Evolutionary conservation across 208 protist species (phyloP), one percentile per base, ranked within the genome.

Genomic region (Trypanosoma brucei): DNA sequence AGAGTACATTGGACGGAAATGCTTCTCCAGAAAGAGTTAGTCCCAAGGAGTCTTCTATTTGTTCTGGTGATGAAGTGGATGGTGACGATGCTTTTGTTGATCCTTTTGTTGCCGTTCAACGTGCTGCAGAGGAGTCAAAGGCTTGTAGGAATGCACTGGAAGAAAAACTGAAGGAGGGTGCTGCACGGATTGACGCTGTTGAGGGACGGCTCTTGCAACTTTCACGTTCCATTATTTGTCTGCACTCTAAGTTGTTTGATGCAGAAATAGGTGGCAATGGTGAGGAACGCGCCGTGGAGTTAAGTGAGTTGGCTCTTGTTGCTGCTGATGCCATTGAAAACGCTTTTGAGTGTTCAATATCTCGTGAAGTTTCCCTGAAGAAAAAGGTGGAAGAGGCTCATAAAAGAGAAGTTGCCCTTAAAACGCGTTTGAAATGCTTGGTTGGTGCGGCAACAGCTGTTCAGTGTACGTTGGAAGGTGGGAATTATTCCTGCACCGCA

Each of bases 261-360:
- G 56, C 39, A 5, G 64, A 53, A 46, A 33, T 3, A 2, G 45
- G 9, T 1, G 13, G 35, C 0, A 50, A 13, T 2, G 35, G 33
- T 3, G 34, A 7, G 8, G 33, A 48, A 49, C 39, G n/a, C 14
- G 13, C 13, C 30, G 59, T 14, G 5, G 59, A 14, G 22, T 22
- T 22, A 22, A 22, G 22, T 22, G 22, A 22, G 22, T 22, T 22
- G 22, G 22, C 22, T 22, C 22, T 22, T 42, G 38, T 48, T 55
- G 0, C 70, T 75, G 44, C 50, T 75, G 55, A 38, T 56, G 14
- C 31, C 46, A 63, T 75, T 62, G 56, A 11, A 46, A 6, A 0
- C 11, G 42, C 42, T 11, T 6, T 11, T 45, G 37, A 35, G 11
- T 60, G 33, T 13, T 39, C 66, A 61, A 38, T 38, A 1, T 30